Evolutionary conservation across 75 land plant genomes (phyloP).

Genomic region (Adiantum capillusveneris): DNA sequence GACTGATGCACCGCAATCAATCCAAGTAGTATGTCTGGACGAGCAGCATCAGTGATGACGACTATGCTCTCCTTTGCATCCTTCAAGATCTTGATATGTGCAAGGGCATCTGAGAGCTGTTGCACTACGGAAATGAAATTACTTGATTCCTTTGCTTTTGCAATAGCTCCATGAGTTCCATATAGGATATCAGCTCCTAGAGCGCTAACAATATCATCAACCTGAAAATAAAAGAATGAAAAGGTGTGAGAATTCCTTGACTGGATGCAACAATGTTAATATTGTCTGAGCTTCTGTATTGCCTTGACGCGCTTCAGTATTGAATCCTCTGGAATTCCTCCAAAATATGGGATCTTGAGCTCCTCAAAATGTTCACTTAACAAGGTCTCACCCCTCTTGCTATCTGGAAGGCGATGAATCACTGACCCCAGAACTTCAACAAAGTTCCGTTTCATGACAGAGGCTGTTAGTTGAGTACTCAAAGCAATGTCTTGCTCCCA

Average conservation of each 20-base stretch:
- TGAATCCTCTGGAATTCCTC: slow-evolving; percentile 25
- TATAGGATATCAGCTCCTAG: slow-evolving; percentile 20
- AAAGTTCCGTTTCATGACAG: slow-evolving; percentile 19
- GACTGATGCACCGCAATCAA: slow-evolving; percentile 22
- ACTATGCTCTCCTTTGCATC: slow-evolving; percentile 21
- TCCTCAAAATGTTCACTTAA: slow-evolving; percentile 19
- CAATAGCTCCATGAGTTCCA: slow-evolving; percentile 13
- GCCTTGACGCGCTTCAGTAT: slow-evolving; percentile 23
- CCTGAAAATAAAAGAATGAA: slow-evolving; percentile 6
- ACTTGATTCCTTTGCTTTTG: slow-evolving; percentile 22
- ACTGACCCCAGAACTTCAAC: slow-evolving; percentile 28
- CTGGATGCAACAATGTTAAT: no score
- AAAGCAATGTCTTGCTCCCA: slow-evolving; percentile 24
- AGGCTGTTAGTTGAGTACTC: slow-evolving; percentile 12
- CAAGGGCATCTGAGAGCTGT: slow-evolving; percentile 21
- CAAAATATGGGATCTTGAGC: slow-evolving; percentile 15
- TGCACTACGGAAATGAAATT: slow-evolving; percentile 15
- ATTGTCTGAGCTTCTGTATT: background rate
- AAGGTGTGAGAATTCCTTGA: background rate
- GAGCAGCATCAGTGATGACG: slow-evolving; percentile 16
- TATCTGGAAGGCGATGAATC: slow-evolving; percentile 15
- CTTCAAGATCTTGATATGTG: slow-evolving; percentile 5
- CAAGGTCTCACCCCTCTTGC: slow-evolving; percentile 4
- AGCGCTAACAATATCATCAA: slow-evolving; percentile 18
- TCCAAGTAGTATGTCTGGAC: slow-evolving; percentile 24